Percentiles rank a stretch among this genome's conserved stretches.
These are phyloP conservation scores for Kurtzmaniella natalensis DNA, from an alignment of 1,139 yeast genomes.

Conservation along the genomic window DNA sequence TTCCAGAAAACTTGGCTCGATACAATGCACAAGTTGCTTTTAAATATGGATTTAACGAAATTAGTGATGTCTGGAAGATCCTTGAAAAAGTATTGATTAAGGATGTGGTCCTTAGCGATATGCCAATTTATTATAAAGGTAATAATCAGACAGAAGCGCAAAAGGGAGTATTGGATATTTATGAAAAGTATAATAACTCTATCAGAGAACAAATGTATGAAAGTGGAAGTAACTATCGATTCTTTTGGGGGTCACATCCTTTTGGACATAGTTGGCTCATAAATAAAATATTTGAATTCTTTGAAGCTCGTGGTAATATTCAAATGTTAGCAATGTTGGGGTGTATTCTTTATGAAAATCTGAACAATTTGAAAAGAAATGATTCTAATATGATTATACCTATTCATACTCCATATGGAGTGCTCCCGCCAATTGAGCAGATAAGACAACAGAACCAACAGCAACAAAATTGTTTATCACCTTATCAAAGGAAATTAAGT, in stretches of 20 bases:
- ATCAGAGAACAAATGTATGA: slow-evolving; percentile 10
- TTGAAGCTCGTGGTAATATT: slow-evolving; percentile 60
- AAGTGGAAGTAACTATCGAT: slow-evolving; percentile 21
- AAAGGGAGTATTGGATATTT: slow-evolving; percentile 1
- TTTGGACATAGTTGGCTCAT: slow-evolving; percentile 77
- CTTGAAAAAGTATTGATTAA: slow-evolving; percentile 42
- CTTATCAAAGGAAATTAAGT: neutral
- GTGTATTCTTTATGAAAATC: slow-evolving; percentile 55
- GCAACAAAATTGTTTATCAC: neutral
- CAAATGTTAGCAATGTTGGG: slow-evolving; percentile 92
- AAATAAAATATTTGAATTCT: slow-evolving; percentile 57
- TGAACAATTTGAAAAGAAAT: slow-evolving; percentile 15
- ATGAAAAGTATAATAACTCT: slow-evolving; percentile 12
- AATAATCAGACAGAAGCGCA: neutral
- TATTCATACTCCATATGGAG: slow-evolving; percentile 45
- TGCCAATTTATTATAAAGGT: slow-evolving; percentile 11
- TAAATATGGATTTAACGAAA: slow-evolving; percentile 54
- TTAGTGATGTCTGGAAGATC: slow-evolving; percentile 79
- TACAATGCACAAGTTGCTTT: slow-evolving; percentile 74
- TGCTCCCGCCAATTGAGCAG: slow-evolving; percentile 20
- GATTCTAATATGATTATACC: slow-evolving; percentile 28
- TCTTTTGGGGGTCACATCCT: slow-evolving; percentile 80
- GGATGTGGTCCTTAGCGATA: slow-evolving; percentile 17
- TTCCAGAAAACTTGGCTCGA: slow-evolving; percentile 60
- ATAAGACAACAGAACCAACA: too few relatives aligned